These are phyloP conservation scores for Russula vinacea DNA, from an alignment of 768 basidiomycete species.

Conservation along the genomic window DNA sequence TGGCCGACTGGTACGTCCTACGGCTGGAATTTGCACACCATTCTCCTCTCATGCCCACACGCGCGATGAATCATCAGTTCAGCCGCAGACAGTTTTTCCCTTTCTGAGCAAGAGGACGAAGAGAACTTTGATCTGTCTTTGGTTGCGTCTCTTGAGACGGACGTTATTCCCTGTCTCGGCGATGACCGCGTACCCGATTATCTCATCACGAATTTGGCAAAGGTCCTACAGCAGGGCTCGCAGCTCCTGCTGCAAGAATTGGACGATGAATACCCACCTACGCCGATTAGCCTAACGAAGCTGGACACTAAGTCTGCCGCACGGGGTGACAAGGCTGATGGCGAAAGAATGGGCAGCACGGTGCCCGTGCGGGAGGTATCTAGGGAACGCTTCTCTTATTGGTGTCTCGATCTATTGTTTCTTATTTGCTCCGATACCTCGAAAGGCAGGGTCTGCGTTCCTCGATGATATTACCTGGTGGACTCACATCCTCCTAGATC, in stretches of 20 bases:
- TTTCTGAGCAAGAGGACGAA: conserved; percentile 68
- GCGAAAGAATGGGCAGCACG: conserved; percentile 43
- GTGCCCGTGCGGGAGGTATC: conserved; percentile 54
- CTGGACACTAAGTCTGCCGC: conserved; percentile 16
- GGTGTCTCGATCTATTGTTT: conserved; percentile 89
- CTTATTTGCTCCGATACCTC: conserved; percentile 68
- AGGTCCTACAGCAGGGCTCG: conserved; percentile 71
- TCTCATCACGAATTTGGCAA: conserved; percentile 63
- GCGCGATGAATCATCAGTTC: conserved; percentile 43
- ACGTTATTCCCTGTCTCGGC: conserved; percentile 76
- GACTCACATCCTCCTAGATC: conserved; percentile 44
- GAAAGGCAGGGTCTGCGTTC: conserved; percentile 44
- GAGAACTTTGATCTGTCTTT: conserved; percentile 84
- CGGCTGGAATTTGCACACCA: background rate
- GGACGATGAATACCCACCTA: conserved; percentile 19
- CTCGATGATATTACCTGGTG: background rate
- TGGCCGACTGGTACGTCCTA: conserved; percentile 71
- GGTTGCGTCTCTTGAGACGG: conserved; percentile 73
- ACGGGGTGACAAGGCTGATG: background rate
- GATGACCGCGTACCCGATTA: conserved; percentile 65
- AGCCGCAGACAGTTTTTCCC: conserved; percentile 50
- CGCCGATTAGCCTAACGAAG: conserved; percentile 27
- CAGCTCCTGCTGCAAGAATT: conserved; percentile 39
- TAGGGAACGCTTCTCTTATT: conserved; percentile 85
- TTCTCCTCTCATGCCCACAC: conserved; percentile 8